Evolutionary conservation across 2,329 filamentous ascomycete species (phyloP), one percentile per base, ranked within the genome.

Genomic region (Plectosphaerella cucumerina): DNA sequence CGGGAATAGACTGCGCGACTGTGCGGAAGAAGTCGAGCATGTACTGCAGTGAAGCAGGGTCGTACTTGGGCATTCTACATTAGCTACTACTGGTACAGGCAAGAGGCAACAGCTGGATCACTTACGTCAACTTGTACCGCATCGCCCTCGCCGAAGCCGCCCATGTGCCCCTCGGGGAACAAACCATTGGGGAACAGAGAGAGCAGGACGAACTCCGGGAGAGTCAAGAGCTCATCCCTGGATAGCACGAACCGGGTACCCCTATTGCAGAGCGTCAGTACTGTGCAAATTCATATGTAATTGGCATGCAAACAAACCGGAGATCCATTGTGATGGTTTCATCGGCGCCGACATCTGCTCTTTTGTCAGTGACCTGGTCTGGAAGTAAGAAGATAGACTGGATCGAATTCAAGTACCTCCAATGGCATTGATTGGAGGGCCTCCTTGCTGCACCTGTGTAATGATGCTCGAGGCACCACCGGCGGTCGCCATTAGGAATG

Each of bases 151-250:
- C 91, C 84, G 68, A 93, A 96, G 48, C 89, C 88, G 65, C 90
- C 94, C 84, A 96, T 89, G 65, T 97, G 93, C 15, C 93, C 92
- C 69, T 99, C 94, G 5, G 94, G 94, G 56, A 99, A 91, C 21
- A 99, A 80, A n/a, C 94, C 94, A 67, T 99, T 99, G 37, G 94
- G 94, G 62, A 99, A 99, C 39, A 99, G 79, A n/a, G 94, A 99
- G 39, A 99, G 77, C 43, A 99, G 81, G 44, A 99, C 94, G 64
- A 99, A 99, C 74, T 99, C 94, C 49, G 94, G 94, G 46, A 99
- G 79, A 10, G 94, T 99, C 57, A 99, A 77, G 48, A 99, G 81
- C 70, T 99, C 94, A 65, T 99, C 94, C 66, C 94, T 81, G 14
- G 93, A 97, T 47, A 99, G 82, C 17, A 92, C 92, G 69, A 99